Evolutionary conservation across 2,329 filamentous ascomycete species (phyloP).

Genomic region (Rutstroemia sydowiana): DNA sequence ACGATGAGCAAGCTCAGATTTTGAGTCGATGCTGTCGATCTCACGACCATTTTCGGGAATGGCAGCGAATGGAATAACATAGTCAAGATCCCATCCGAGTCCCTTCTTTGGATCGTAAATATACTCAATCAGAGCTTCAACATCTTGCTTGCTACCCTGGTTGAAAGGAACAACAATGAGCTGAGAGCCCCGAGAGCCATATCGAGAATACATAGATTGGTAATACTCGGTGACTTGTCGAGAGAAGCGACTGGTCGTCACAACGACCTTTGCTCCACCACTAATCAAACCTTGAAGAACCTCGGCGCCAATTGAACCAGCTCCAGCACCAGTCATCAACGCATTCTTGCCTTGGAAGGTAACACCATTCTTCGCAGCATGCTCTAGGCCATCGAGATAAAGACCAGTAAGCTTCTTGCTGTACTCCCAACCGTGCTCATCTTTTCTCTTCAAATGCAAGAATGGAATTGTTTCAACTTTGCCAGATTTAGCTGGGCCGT

Average conservation of each 20-base stretch:
- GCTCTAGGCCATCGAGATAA: conserved; percentile 87
- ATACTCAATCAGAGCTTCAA: conserved; percentile 88
- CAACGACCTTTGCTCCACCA: conserved; percentile 92
- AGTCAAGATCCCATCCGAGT: conserved; percentile 96
- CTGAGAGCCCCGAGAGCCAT: conserved; percentile 87
- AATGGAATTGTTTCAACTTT: conserved; percentile 98
- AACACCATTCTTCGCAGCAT: conserved; percentile 79
- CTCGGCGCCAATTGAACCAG: conserved; percentile 94
- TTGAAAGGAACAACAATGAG: conserved; percentile 98
- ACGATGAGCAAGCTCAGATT: conserved; percentile 93
- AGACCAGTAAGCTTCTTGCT: conserved; percentile 95
- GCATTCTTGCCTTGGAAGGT: conserved; percentile 93
- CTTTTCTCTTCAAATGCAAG: conserved; percentile 91
- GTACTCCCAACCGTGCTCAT: conserved; percentile 94
- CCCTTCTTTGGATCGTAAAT: conserved; percentile 96
- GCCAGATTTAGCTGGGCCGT: conserved; percentile 59
- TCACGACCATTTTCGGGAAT: conserved; percentile 97
- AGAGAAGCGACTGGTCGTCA: conserved; percentile 94
- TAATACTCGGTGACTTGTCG: conserved; percentile 98
- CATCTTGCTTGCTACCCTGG: conserved; percentile 96
- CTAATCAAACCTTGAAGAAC: conserved; percentile 93
- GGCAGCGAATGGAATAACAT: conserved; percentile 90
- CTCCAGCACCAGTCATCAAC: conserved; percentile 96
- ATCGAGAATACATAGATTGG: conserved; percentile 95
- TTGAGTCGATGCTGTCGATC: conserved; percentile 93